These are phyloP conservation scores for Chlorociboria aeruginascens DNA, from an alignment of 495 filamentous ascomycete genomes.

Conservation along the genomic window DNA sequence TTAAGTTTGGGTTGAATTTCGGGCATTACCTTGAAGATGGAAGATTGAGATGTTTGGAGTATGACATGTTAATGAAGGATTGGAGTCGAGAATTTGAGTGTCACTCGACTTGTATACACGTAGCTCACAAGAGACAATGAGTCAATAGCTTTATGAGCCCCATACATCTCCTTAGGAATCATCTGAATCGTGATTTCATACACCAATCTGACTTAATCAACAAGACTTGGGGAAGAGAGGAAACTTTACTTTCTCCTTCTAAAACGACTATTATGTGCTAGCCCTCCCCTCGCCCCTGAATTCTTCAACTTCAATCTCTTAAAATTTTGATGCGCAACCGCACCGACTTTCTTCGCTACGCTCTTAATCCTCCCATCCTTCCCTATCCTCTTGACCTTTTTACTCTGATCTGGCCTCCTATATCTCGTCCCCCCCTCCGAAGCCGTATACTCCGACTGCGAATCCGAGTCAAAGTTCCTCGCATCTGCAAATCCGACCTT, in stretches of 20 bases:
- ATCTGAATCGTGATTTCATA: neutral
- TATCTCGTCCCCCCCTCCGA: slow-evolving; percentile 18
- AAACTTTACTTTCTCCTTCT: slow-evolving; percentile 28
- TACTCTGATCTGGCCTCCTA: slow-evolving; percentile 22
- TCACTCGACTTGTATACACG: neutral
- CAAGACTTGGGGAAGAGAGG: neutral
- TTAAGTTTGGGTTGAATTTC: slow-evolving; percentile 10
- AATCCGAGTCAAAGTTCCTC: slow-evolving; percentile 23
- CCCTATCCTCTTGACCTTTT: slow-evolving; percentile 22
- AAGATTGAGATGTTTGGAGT: neutral
- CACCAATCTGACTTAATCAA: neutral
- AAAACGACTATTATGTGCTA: slow-evolving; percentile 35
- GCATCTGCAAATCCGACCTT: slow-evolving; percentile 20
- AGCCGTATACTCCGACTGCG: slow-evolving; percentile 23
- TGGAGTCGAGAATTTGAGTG: slow-evolving; percentile 1
- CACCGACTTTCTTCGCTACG: slow-evolving; percentile 49
- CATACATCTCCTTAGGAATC: too few species aligned
- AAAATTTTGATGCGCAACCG: slow-evolving; percentile 72
- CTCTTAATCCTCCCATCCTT: slow-evolving; percentile 43
- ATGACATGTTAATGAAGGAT: slow-evolving; percentile 12
- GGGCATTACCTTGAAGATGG: slow-evolving; percentile 1
- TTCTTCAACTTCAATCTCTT: slow-evolving; percentile 69
- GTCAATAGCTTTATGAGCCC: neutral
- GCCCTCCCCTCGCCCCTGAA: slow-evolving; percentile 38
- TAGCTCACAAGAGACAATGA: neutral